These are phyloP conservation scores for Pseudogymnoascus sp. DNA, from an alignment of 2,329 filamentous ascomycete genomes.

Conservation along the genomic window DNA sequence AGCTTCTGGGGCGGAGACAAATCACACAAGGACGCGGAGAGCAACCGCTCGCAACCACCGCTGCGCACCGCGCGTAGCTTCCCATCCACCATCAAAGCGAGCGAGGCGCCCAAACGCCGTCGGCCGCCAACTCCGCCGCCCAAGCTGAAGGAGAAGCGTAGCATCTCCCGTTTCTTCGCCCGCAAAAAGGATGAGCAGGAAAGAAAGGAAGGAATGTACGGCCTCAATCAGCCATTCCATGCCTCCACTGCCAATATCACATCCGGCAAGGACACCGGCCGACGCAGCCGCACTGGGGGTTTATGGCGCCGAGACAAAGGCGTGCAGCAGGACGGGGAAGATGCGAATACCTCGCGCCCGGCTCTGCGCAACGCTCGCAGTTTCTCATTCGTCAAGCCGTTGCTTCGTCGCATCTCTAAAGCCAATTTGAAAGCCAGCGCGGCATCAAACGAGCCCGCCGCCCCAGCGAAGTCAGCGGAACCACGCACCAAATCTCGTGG, in stretches of 20 bases:
- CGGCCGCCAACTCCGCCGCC: neutral
- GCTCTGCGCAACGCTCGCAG: neutral
- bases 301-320: neutral
- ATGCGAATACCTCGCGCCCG: neutral
- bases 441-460: no score
- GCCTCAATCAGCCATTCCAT: neutral
- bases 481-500: no score
- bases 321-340: neutral
- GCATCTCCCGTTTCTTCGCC: neutral
- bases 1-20: neutral
- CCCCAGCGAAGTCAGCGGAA: no score
- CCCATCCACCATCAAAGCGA: neutral
- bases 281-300: neutral
- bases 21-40: neutral
- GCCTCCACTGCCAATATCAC: neutral
- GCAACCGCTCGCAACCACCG: neutral
- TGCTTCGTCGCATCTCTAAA: conserved; percentile 26
- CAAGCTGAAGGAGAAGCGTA: neutral
- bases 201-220: neutral
- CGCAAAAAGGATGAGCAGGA: neutral
- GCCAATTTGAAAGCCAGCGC: no score
- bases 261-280: neutral
- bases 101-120: neutral
- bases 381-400: conserved; percentile 16
- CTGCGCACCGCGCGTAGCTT: neutral